Evolutionary conservation across 306 rosid species (phyloP).

Genomic region (Citrullus mucosospermus): DNA sequence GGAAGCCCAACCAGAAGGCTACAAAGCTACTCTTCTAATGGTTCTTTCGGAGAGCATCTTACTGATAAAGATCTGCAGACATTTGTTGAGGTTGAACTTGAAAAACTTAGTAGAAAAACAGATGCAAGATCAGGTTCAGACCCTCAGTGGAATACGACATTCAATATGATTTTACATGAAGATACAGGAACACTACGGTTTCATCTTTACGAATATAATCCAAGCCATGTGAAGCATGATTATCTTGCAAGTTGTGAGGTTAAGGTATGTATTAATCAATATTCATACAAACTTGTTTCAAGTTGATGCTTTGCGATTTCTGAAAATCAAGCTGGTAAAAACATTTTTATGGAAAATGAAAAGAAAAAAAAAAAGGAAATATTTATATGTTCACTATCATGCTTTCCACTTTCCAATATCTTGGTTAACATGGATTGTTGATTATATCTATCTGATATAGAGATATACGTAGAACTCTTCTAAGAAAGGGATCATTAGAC

Average conservation of each 20-base stretch:
- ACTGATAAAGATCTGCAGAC: slow-evolving; percentile 59
- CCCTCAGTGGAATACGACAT: slow-evolving; percentile 80
- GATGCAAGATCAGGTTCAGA: slow-evolving; percentile 54
- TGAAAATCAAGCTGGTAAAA: neutral
- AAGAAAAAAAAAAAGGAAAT: too few relatives aligned
- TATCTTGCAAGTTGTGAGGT: slow-evolving; percentile 81
- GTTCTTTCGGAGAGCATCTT: slow-evolving; percentile 38
- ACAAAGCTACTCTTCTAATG: slow-evolving; percentile 27
- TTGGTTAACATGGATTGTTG: neutral
- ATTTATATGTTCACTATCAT: neutral
- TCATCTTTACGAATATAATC: slow-evolving; percentile 54
- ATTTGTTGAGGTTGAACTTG: slow-evolving; percentile 86
- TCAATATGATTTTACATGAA: slow-evolving; percentile 89
- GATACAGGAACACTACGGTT: slow-evolving; percentile 62
- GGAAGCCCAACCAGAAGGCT: slow-evolving; percentile 48
- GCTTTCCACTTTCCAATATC: neutral
- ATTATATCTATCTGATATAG: neutral
- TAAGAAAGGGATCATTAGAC: neutral
- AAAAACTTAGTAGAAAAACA: slow-evolving; percentile 69
- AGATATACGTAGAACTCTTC: neutral
- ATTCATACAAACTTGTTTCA: neutral
- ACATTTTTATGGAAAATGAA: neutral
- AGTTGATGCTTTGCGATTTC: neutral
- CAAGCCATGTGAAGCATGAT: slow-evolving; percentile 69
- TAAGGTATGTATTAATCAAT: slow-evolving; percentile 37